These are phyloP conservation scores for Neobulgaria alba DNA, from an alignment of 2,329 filamentous ascomycete genomes.

Conservation along the genomic window DNA sequence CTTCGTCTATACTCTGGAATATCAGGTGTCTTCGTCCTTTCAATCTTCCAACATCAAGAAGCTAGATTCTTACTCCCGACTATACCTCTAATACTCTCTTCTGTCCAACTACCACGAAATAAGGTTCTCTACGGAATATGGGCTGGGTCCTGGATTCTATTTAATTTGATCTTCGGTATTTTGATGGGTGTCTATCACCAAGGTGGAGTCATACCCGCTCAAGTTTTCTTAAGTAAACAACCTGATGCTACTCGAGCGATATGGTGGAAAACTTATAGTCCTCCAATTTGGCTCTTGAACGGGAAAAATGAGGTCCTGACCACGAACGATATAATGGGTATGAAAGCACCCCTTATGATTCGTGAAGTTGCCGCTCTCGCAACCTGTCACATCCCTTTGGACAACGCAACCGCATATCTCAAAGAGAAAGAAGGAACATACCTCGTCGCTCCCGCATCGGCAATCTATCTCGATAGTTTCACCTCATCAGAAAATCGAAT, in stretches of 20 bases:
- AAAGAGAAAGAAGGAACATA: slow-evolving; percentile 58
- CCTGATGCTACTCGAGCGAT: slow-evolving; percentile 53
- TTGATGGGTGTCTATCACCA: slow-evolving; percentile 80
- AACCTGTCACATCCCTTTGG: slow-evolving; percentile 48
- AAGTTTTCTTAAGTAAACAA: slow-evolving; percentile 65
- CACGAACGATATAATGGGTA: slow-evolving; percentile 67
- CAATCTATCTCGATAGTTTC: slow-evolving; percentile 59
- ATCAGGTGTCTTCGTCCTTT: slow-evolving; percentile 61
- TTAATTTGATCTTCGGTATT: slow-evolving; percentile 59
- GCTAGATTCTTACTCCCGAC: slow-evolving; percentile 70
- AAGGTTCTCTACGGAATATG: slow-evolving; percentile 42
- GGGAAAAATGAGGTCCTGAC: slow-evolving; percentile 64
- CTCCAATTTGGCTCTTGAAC: slow-evolving; percentile 71
- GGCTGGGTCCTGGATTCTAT: slow-evolving; percentile 56
- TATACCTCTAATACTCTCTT: slow-evolving; percentile 68
- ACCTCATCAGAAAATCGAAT: slow-evolving; percentile 35
- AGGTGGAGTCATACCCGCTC: slow-evolving; percentile 66
- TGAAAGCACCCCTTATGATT: slow-evolving; percentile 52
- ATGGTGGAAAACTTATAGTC: slow-evolving; percentile 85
- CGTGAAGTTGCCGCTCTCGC: slow-evolving; percentile 49
- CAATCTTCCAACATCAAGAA: slow-evolving; percentile 71
- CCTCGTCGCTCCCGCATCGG: slow-evolving; percentile 65
- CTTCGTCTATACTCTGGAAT: slow-evolving; percentile 64
- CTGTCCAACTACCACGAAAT: slow-evolving; percentile 55
- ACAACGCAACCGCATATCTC: slow-evolving; percentile 44